Evolutionary conservation across 1,284 basidiomycete species (phyloP).

Genomic region (Malassezia obtusa): DNA sequence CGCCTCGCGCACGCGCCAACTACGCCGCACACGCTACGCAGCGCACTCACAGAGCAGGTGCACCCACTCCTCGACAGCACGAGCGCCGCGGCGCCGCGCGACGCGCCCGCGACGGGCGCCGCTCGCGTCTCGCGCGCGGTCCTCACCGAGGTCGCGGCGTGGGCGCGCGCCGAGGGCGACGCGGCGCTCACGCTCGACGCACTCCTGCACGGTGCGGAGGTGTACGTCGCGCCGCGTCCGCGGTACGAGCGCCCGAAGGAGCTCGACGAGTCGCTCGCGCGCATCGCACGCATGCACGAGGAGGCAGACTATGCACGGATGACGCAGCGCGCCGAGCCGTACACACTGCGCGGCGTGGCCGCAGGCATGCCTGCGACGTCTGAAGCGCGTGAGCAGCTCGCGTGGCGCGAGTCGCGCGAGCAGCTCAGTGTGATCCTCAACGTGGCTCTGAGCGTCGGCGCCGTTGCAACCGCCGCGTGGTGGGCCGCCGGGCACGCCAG

Average conservation of each 20-base stretch:
- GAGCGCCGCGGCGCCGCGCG: neutral
- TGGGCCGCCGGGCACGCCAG: slow-evolving; percentile 15
- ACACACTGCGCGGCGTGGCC: neutral
- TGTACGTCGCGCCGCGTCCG: slow-evolving; percentile 5
- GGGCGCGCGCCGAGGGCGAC: neutral
- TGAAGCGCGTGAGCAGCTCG: slow-evolving; percentile 2
- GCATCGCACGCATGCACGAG: slow-evolving; percentile 17
- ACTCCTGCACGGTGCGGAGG: neutral
- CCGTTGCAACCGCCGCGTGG: slow-evolving; percentile 21
- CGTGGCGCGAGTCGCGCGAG: slow-evolving; percentile 18
- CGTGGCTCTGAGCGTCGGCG: slow-evolving; percentile 19
- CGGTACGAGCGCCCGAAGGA: slow-evolving; percentile 15
- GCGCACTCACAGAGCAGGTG: neutral
- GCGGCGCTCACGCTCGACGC: neutral
- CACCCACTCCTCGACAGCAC: neutral
- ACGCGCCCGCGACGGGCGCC: neutral
- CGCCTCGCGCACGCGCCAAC: neutral
- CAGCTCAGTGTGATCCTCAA: slow-evolving; percentile 19
- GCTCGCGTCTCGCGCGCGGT: slow-evolving; percentile 1
- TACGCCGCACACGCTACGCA: neutral
- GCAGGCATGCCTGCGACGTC: neutral
- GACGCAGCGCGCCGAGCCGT: slow-evolving; percentile 2
- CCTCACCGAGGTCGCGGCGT: slow-evolving; percentile 4
- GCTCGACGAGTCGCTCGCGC: slow-evolving; percentile 17
- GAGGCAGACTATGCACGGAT: slow-evolving; percentile 15